phyloP scores from a whole-genome alignment of 225 moss, liverwort and hornwort genomes.

The Pleurozium schreberi region DNA sequence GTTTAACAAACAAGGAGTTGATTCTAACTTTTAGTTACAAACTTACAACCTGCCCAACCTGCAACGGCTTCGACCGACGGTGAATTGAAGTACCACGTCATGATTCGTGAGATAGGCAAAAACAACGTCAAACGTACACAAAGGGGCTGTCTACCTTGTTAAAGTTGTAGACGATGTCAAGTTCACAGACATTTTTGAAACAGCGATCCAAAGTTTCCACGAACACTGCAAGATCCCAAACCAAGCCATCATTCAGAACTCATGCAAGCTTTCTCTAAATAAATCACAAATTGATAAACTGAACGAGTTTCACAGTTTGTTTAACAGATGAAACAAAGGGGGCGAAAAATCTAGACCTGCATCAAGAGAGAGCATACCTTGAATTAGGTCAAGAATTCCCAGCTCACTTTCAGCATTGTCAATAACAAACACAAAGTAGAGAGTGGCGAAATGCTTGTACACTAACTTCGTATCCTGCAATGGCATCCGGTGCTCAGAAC shows the following conservation, averaged over 20 bases:
- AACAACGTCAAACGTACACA: background rate
- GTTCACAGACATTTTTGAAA: slow-evolving; percentile 97
- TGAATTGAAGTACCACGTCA: background rate
- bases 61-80: background rate
- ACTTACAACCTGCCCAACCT: background rate
- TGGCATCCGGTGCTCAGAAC: background rate
- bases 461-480: slow-evolving; percentile 86
- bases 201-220: slow-evolving; percentile 91
- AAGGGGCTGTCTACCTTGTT: slow-evolving; percentile 50
- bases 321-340: background rate
- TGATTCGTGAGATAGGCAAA: background rate
- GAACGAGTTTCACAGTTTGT: background rate
- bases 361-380: slow-evolving; percentile 40
- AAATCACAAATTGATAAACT: background rate
- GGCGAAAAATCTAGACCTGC: background rate
- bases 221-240: slow-evolving; percentile 52
- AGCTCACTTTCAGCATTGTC: slow-evolving; percentile 90
- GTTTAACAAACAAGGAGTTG: background rate
- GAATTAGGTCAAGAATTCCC: slow-evolving; percentile 87
- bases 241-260: background rate
- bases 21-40: background rate
- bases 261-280: background rate
- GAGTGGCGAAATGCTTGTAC: slow-evolving; percentile 95
- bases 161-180: slow-evolving; percentile 91
- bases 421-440: slow-evolving; percentile 89